phyloP scores from a whole-genome alignment of 805 yeast genomes.

The Grigorovia yakushimaensis region DNA sequence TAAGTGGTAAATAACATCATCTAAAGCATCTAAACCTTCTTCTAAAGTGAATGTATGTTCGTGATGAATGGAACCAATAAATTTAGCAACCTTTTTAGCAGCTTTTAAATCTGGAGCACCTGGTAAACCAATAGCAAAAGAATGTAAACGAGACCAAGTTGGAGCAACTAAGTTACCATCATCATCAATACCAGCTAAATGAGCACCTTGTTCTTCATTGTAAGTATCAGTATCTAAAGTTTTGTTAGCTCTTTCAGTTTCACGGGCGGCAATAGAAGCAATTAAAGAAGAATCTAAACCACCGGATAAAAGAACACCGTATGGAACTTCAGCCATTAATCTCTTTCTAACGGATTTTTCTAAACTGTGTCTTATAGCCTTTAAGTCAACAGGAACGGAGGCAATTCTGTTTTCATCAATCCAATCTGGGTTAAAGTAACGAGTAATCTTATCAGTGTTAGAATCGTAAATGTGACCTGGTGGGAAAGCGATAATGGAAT shows the following conservation, averaged over 20 bases:
- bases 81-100: slow-evolving; percentile 93
- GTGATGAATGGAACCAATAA: slow-evolving; percentile 93
- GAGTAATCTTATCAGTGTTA: slow-evolving; percentile 68
- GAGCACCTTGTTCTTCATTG: slow-evolving; percentile 43
- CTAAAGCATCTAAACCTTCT: slow-evolving; percentile 92
- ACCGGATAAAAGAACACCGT: slow-evolving; percentile 94
- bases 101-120: slow-evolving; percentile 97
- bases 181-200: slow-evolving; percentile 88
- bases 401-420: slow-evolving; percentile 79
- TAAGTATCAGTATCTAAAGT: slow-evolving; percentile 27
- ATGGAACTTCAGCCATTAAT: slow-evolving; percentile 98
- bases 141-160: slow-evolving; percentile 78
- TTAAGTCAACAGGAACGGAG: slow-evolving; percentile 63
- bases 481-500: slow-evolving; percentile 85
- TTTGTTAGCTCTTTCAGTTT: slow-evolving; percentile 54
- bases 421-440: slow-evolving; percentile 93
- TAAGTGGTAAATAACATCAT: slow-evolving; percentile 89
- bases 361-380: slow-evolving; percentile 61
- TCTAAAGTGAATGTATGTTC: slow-evolving; percentile 95
- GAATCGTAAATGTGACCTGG: slow-evolving; percentile 98
- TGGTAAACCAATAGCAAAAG: slow-evolving; percentile 94
- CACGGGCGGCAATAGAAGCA: slow-evolving; percentile 95
- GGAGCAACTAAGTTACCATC: slow-evolving; percentile 70
- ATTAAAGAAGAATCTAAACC: slow-evolving; percentile 95
- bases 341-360: slow-evolving; percentile 97